Evolutionary conservation across 2,329 filamentous ascomycete genomes (phyloP).

Genomic region (Fusarium kyushuense): DNA sequence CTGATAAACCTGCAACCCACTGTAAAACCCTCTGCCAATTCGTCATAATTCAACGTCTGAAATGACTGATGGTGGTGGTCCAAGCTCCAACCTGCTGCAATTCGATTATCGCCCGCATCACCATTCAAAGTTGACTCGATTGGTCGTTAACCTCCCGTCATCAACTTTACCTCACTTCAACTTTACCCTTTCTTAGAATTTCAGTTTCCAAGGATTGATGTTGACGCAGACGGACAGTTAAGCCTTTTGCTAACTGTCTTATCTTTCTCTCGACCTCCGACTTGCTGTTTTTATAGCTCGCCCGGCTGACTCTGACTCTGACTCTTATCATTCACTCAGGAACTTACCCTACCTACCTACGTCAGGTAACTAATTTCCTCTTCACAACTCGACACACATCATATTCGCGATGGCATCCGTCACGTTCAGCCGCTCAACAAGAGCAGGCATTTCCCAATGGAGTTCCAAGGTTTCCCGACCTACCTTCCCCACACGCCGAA

Average conservation of each 20-base stretch:
- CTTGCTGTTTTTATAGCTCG: constrained; percentile 4
- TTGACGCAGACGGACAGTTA: constrained; percentile 41
- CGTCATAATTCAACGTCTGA: constrained; percentile 28
- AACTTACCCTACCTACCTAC: constrained; percentile 42
- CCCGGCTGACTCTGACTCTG: constrained; percentile 28
- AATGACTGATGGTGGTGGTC: constrained; percentile 42
- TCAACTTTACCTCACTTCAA: constrained; percentile 38
- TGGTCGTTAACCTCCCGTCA: constrained; percentile 41
- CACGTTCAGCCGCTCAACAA: constrained; percentile 57
- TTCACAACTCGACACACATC: constrained; percentile 20
- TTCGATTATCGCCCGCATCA: constrained; percentile 39
- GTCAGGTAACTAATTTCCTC: constrained; percentile 31
- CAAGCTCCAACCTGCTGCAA: constrained; percentile 39
- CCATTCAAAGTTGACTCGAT: constrained; percentile 38
- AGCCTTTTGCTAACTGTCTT: constrained; percentile 39
- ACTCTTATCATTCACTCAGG: constrained; percentile 41
- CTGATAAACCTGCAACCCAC: constrained; percentile 32
- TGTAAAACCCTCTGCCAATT: constrained; percentile 19
- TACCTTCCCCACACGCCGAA: constrained; percentile 47
- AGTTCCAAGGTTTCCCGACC: constrained; percentile 51
- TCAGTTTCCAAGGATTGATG: constrained; percentile 39
- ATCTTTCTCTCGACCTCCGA: constrained; percentile 13
- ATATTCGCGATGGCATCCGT: constrained; percentile 57
- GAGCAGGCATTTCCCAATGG: constrained; percentile 56
- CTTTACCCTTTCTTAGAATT: constrained; percentile 17